These are phyloP conservation scores for Xylaria polymorpha DNA, from an alignment of 2,329 filamentous ascomycete species.

Conservation along the genomic window DNA sequence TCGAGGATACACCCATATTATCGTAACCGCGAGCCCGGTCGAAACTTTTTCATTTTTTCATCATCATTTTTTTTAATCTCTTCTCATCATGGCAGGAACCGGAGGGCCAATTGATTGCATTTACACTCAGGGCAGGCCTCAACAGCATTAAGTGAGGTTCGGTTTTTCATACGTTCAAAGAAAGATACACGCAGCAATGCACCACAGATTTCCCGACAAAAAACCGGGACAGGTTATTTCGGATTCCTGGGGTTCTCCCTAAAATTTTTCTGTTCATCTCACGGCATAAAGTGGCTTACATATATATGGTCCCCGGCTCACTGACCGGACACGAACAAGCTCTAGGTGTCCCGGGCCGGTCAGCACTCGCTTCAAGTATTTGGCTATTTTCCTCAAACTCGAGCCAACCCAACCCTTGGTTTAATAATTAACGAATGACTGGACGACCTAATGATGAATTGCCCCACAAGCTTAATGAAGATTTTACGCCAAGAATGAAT, in stretches of 20 bases:
- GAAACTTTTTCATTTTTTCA: slow-evolving; percentile 48
- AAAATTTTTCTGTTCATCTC: slow-evolving; percentile 49
- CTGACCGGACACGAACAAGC: slow-evolving; percentile 41
- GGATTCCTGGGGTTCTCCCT: slow-evolving; percentile 57
- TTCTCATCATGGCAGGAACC: slow-evolving; percentile 67
- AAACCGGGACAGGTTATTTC: slow-evolving; percentile 59
- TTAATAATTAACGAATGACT: slow-evolving; percentile 60
- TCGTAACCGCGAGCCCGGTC: slow-evolving; percentile 63
- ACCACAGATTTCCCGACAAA: slow-evolving; percentile 59
- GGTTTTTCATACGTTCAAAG: slow-evolving; percentile 56
- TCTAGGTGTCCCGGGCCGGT: slow-evolving; percentile 28
- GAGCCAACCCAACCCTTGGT: slow-evolving; percentile 51
- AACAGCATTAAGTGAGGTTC: slow-evolving; percentile 58
- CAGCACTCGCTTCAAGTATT: slow-evolving; percentile 54
- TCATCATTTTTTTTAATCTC: slow-evolving; percentile 56
- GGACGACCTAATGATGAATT: slow-evolving; percentile 51
- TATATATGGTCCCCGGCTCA: slow-evolving; percentile 55
- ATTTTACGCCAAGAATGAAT: slow-evolving; percentile 56
- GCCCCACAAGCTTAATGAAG: slow-evolving; percentile 54
- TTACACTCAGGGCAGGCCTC: slow-evolving; percentile 62
- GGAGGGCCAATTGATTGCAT: slow-evolving; percentile 65
- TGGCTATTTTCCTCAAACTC: slow-evolving; percentile 50
- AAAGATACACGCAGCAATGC: slow-evolving; percentile 74
- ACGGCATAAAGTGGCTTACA: slow-evolving; percentile 58
- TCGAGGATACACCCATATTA: slow-evolving; percentile 46